Evolutionary conservation across 1,139 yeast genomes (phyloP), one percentile per base, ranked within the genome.

Genomic region (Casaregolazyma suthepensis): DNA sequence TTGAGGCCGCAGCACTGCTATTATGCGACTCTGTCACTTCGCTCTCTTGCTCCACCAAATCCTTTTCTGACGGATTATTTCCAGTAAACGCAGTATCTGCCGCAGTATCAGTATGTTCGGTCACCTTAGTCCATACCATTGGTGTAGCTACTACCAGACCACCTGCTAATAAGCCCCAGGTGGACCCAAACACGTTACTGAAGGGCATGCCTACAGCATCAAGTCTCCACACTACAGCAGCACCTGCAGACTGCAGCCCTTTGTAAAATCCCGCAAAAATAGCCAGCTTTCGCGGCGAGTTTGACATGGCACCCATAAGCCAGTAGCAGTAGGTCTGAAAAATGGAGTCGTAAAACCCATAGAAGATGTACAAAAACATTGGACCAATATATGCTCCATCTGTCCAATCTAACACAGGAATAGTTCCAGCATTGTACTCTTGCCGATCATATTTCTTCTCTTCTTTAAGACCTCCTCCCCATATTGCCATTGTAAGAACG

Each of bases 381-480:
- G 84, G 83, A 1, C 84, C 84, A 52, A 79, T 71, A 63, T 77
- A 80, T 42, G 80, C 82, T 59, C 70, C 29, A 19, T 54, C 56
- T 9, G 43, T 37, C 56, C 56, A 54, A 52, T 54, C 53, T 5
- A 43, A 35, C 9, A 50, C 51, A 15, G 22, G 37, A n/a, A 20
- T 42, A 17, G 40, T 37, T 13, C 45, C 43, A 7, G 48, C 48
- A 29, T 13, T 46, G 42, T n/a, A 26, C 44, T 19, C 50, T 51
- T 15, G 68, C 74, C 51, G 67, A 64, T 20, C 74, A 62, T 69
- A 76, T 26, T 70, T 69, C 57, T 69, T 59, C 57, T 78, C 81
- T 68, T 79, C 78, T 56, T 75, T 74, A 56, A 73, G 72, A 49
- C 85, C 85, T 59, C 84, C 83, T 53, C 84, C 83, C 83, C 83